Percentiles rank a stretch among this genome's conserved stretches.
Evolutionary conservation across 129 eudicot genomes (phyloP).

Genomic region (Arctium lappa): DNA sequence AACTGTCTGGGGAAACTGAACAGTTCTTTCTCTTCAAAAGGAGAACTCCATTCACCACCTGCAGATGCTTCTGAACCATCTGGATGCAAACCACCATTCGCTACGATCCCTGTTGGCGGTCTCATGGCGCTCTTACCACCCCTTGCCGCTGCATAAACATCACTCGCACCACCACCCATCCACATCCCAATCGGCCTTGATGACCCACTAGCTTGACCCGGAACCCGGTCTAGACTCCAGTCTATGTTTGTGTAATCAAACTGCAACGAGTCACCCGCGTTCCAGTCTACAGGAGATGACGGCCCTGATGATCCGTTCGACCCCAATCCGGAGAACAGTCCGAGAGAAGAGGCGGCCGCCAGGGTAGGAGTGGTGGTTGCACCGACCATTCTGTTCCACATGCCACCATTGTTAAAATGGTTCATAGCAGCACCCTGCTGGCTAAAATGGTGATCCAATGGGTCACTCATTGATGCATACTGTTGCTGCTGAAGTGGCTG

Average conservation of each 20-base stretch:
- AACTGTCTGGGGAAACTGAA: constrained; percentile 86
- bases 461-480: constrained; percentile 47
- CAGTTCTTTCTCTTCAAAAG: constrained; percentile 86
- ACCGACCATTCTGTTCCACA: constrained; percentile 43
- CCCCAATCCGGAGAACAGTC: constrained; percentile 72
- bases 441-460: constrained; percentile 38
- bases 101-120: constrained; percentile 35
- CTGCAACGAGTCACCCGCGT: constrained; percentile 48
- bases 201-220: constrained; percentile 24
- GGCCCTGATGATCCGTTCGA: constrained; percentile 67
- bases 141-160: constrained; percentile 32
- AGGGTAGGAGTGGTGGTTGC: constrained; percentile 57
- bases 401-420: constrained; percentile 38
- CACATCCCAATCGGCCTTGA: constrained; percentile 48
- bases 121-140: constrained; percentile 43
- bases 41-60: constrained; percentile 85
- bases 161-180: constrained; percentile 34
- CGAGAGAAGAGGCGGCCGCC: constrained; percentile 82
- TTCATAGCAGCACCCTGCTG: constrained; percentile 25
- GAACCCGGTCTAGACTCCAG: constrained; percentile 74
- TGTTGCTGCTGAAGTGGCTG: constrained; percentile 31
- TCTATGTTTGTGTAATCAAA: constrained; percentile 79
- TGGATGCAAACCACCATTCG: constrained; percentile 42
- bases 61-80: constrained; percentile 44
- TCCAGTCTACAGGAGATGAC: constrained; percentile 79